These are phyloP conservation scores for Capsella bursapastoris DNA, from an alignment of 345 rosid species.

Conservation along the genomic window DNA sequence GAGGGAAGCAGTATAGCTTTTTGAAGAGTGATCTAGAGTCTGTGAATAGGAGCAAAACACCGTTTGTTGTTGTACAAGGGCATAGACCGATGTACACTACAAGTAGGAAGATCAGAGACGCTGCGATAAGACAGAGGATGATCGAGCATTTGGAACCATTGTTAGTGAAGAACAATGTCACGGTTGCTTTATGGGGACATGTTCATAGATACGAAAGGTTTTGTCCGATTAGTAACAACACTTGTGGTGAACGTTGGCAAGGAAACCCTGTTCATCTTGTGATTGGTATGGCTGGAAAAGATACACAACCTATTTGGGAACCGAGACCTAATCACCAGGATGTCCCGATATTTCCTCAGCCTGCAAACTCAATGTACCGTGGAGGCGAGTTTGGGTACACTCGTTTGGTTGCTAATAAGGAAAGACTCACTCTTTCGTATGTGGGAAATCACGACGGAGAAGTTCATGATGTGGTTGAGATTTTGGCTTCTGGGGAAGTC, in stretches of 20 bases:
- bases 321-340: slow-evolving; percentile 72
- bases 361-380: slow-evolving; percentile 73
- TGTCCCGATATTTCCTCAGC: slow-evolving; percentile 79
- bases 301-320: slow-evolving; percentile 86
- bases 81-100: slow-evolving; percentile 98
- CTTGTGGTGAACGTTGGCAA: slow-evolving; percentile 64
- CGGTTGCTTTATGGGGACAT: slow-evolving; percentile 93
- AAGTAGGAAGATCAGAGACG: slow-evolving; percentile 62
- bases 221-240: slow-evolving; percentile 81
- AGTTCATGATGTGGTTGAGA: slow-evolving; percentile 85
- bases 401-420: slow-evolving; percentile 75
- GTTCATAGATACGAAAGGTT: slow-evolving; percentile 94
- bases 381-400: slow-evolving; percentile 96
- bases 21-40: slow-evolving; percentile 76
- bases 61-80: slow-evolving; percentile 82
- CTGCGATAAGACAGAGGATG: slow-evolving; percentile 62
- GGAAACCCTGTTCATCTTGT: slow-evolving; percentile 82
- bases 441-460: slow-evolving; percentile 89
- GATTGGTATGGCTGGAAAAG: slow-evolving; percentile 97
- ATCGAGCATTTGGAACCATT: slow-evolving; percentile 84
- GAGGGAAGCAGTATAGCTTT: slow-evolving; percentile 75
- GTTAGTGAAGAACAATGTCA: slow-evolving; percentile 70
- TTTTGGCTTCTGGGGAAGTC: slow-evolving; percentile 75
- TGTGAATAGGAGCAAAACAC: slow-evolving; percentile 75
- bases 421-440: slow-evolving; percentile 71